These are phyloP conservation scores for Wolfiporia cocos DNA, from an alignment of 1,284 basidiomycete species.

Conservation along the genomic window DNA sequence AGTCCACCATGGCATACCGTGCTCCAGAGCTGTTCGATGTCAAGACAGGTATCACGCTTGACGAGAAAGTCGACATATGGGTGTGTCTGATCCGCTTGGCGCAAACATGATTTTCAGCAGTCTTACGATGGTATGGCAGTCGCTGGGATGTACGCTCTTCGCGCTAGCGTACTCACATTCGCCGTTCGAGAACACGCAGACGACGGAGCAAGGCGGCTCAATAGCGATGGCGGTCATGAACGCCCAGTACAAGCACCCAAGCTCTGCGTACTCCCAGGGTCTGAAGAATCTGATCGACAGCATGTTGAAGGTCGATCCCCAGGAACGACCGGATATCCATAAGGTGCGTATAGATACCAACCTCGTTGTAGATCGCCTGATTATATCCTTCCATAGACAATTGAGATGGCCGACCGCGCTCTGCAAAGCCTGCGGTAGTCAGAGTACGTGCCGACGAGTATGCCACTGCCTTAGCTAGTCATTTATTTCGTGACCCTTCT, in stretches of 20 bases:
- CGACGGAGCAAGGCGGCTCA: constrained; percentile 82
- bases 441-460: not conserved
- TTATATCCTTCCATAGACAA: constrained; percentile 44
- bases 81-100: constrained; percentile 36
- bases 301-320: constrained; percentile 79
- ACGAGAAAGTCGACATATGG: constrained; percentile 97
- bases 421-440: constrained; percentile 47
- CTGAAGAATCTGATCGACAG: constrained; percentile 77
- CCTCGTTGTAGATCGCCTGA: not conserved
- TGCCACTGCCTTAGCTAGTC: not conserved
- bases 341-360: constrained; percentile 41
- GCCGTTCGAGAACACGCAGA: constrained; percentile 87
- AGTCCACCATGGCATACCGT: constrained; percentile 94
- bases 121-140: constrained; percentile 41
- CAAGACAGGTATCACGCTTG: constrained; percentile 81
- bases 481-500: not conserved
- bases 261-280: constrained; percentile 75
- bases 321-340: constrained; percentile 79
- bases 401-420: constrained; percentile 62
- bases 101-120: not conserved
- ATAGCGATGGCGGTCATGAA: constrained; percentile 95
- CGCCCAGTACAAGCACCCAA: constrained; percentile 85
- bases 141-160: constrained; percentile 87
- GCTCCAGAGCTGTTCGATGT: constrained; percentile 95
- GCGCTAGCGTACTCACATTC: constrained; percentile 91